Percentiles rank a stretch among this genome's conserved stretches.
phyloP scores from a whole-genome alignment of 83 land plant genomes.

The Picea mariana region DNA sequence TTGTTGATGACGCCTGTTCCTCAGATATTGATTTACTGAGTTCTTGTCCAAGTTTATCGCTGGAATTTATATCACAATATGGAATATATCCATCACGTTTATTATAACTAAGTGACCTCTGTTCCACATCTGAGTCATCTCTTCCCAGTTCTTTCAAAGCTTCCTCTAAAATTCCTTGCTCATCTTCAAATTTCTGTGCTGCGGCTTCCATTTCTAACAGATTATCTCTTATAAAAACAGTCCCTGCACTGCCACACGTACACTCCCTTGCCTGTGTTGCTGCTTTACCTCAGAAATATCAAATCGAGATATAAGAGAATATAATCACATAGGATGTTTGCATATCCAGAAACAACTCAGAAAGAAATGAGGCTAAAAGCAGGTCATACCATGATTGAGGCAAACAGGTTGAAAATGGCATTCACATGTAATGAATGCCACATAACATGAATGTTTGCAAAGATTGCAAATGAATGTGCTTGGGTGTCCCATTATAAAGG shows the following conservation, averaged over 20 bases:
- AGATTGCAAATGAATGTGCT: constrained; percentile 58
- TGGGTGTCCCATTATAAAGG: constrained; percentile 16
- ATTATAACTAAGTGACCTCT: neutral
- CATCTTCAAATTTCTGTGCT: constrained; percentile 61
- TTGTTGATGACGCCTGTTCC: too few species aligned
- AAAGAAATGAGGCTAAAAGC: constrained; percentile 3
- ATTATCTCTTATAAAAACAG: constrained; percentile 50
- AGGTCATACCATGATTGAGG: constrained; percentile 74
- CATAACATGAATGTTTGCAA: constrained; percentile 84
- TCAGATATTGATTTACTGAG: too few species aligned
- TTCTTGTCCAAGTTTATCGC: too few species aligned
- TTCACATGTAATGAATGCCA: constrained; percentile 61
- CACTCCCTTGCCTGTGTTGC: constrained; percentile 42
- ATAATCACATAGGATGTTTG: neutral
- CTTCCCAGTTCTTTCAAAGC: constrained; percentile 7
- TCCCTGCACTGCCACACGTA: constrained; percentile 42
- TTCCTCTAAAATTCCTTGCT: constrained; percentile 42
- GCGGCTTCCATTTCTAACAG: constrained; percentile 60
- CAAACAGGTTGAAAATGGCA: constrained; percentile 66
- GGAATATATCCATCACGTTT: constrained; percentile 40
- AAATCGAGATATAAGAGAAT: neutral
- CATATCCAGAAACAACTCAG: neutral
- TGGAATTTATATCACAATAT: constrained; percentile 39
- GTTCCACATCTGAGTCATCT: constrained; percentile 15
- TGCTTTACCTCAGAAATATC: constrained; percentile 19